These are phyloP conservation scores for Ambrosia trifida DNA, from an alignment of 129 eudicot genomes.

Conservation along the genomic window DNA sequence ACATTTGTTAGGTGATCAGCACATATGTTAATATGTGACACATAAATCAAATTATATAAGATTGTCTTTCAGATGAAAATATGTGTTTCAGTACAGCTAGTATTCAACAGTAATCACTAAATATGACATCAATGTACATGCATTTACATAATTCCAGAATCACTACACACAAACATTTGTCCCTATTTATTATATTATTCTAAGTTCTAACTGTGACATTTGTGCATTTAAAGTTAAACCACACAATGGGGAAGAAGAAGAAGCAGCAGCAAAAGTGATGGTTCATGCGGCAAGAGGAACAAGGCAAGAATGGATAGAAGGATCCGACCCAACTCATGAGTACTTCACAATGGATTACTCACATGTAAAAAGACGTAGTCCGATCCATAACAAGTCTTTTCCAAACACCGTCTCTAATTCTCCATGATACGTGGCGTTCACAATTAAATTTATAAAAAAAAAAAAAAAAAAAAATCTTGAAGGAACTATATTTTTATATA, in stretches of 20 bases:
- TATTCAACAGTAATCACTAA: too few species aligned
- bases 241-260: constrained; percentile 31
- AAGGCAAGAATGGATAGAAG: constrained; percentile 39
- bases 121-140: background rate
- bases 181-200: background rate
- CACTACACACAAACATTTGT: background rate
- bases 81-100: background rate
- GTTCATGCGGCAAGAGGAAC: constrained; percentile 40
- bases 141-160: background rate
- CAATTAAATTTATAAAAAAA: background rate
- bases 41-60: background rate
- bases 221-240: constrained; percentile 38
- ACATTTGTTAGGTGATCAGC: background rate
- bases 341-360: constrained; percentile 64
- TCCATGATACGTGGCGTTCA: constrained; percentile 45
- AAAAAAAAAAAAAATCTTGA: background rate
- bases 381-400: constrained; percentile 57
- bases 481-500: constrained; percentile 3
- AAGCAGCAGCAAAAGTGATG: constrained; percentile 32
- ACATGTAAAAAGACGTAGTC: constrained; percentile 63
- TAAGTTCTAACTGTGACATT: background rate
- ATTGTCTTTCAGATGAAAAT: too few species aligned
- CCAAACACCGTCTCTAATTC: constrained; percentile 33
- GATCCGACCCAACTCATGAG: constrained; percentile 35
- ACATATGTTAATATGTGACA: too few species aligned